These are phyloP conservation scores for Alternaria ethzedia DNA, from an alignment of 2,329 filamentous ascomycete genomes.

Conservation along the genomic window DNA sequence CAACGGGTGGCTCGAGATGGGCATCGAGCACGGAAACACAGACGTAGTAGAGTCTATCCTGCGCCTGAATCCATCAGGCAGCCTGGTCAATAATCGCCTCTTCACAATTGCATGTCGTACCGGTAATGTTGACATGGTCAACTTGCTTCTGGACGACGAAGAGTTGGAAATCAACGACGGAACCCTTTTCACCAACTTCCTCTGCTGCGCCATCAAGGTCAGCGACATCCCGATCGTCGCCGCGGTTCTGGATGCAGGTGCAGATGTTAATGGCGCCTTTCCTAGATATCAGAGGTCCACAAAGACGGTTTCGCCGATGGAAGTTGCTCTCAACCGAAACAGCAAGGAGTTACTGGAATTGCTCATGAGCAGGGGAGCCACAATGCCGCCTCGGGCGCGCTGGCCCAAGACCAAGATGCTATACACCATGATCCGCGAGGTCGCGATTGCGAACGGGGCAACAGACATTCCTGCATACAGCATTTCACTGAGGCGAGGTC, in stretches of 20 bases:
- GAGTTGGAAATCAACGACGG: background rate
- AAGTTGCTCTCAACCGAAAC: background rate
- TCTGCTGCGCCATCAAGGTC: background rate
- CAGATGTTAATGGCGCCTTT: background rate
- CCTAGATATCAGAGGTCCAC: background rate
- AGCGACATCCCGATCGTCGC: background rate
- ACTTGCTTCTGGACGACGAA: background rate
- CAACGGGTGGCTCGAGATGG: background rate
- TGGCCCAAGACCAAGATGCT: background rate
- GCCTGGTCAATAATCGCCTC: background rate
- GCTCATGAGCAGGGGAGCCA: background rate
- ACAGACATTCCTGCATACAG: background rate
- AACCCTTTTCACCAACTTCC: background rate
- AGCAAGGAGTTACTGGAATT: background rate
- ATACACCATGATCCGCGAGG: background rate
- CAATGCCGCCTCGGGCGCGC: background rate
- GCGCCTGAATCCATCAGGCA: background rate
- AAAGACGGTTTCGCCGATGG: background rate
- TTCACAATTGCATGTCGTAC: background rate
- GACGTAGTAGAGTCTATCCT: background rate
- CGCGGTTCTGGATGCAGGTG: background rate
- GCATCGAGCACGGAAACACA: background rate
- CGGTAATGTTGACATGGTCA: background rate
- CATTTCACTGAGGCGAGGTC: background rate
- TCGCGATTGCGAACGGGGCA: background rate